These are phyloP conservation scores for Brassica juncea DNA, from an alignment of 345 rosid genomes.

Conservation along the genomic window DNA sequence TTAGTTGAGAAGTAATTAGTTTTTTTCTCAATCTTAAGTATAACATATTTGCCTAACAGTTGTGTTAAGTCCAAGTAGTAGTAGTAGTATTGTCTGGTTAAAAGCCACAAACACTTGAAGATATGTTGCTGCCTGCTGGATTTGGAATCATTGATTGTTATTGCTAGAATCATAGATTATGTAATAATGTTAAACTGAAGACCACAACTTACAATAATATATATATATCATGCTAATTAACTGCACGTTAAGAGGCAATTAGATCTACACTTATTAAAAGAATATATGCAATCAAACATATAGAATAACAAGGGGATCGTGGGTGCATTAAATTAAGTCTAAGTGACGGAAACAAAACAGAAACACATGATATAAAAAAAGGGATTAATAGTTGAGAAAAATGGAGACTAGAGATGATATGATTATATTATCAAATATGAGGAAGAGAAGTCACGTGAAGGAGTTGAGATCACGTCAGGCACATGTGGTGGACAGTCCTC, in stretches of 20 bases:
- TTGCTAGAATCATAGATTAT: constrained; percentile 20
- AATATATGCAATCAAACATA: constrained; percentile 1
- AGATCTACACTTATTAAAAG: constrained; percentile 12
- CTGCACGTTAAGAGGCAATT: constrained; percentile 24
- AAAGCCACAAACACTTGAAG: not conserved
- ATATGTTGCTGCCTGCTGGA: not conserved
- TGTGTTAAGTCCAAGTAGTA: not conserved
- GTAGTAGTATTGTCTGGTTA: not conserved
- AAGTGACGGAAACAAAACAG: constrained; percentile 6
- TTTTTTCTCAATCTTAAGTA: not conserved
- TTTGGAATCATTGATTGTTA: constrained; percentile 6
- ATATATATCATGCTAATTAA: not conserved
- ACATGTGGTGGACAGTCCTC: constrained; percentile 32
- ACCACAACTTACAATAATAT: not conserved
- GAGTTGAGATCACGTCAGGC: constrained; percentile 39
- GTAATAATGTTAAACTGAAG: not conserved
- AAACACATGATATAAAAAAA: not conserved
- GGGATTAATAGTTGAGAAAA: constrained; percentile 2
- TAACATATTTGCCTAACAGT: not conserved
- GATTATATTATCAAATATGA: not conserved
- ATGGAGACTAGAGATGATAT: constrained; percentile 10
- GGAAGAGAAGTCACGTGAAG: constrained; percentile 37
- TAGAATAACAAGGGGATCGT: constrained; percentile 13
- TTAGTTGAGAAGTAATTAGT: not conserved
- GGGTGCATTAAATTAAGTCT: constrained; percentile 19